phyloP scores from a whole-genome alignment of 179 eudicot genomes.

The Carnegiea gigantea region DNA sequence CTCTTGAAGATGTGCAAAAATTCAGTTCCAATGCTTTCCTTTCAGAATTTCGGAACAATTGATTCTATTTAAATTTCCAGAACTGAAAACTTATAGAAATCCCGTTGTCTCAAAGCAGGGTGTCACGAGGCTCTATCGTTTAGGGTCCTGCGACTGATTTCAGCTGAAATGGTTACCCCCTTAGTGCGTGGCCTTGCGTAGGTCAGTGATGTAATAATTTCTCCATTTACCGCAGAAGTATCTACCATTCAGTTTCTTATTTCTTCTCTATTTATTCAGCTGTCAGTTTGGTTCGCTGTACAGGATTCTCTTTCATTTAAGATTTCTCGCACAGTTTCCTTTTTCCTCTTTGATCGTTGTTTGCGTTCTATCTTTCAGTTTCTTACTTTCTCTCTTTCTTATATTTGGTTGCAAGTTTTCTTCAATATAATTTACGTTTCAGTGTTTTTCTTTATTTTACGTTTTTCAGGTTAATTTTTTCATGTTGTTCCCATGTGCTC shows the following conservation, averaged over 20 bases:
- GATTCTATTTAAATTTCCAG: conserved; percentile 40
- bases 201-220: conserved; percentile 73
- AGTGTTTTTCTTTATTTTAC: not conserved
- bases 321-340: conserved; percentile 16
- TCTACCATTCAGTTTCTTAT: conserved; percentile 35
- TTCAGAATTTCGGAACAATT: conserved; percentile 45
- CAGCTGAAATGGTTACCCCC: conserved; percentile 83
- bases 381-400: not conserved
- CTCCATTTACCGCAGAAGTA: conserved; percentile 37
- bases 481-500: not conserved
- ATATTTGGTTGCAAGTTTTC: not conserved
- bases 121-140: conserved; percentile 72
- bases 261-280: conserved; percentile 33
- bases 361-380: not conserved
- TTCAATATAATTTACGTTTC: conserved; percentile 3
- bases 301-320: conserved; percentile 23
- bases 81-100: conserved; percentile 59
- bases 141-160: conserved; percentile 97
- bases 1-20: conserved; percentile 37
- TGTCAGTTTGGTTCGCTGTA: conserved; percentile 14
- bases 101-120: conserved; percentile 90
- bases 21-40: conserved; percentile 52
- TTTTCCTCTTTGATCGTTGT: conserved; percentile 8
- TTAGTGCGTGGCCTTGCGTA: conserved; percentile 70
- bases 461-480: not conserved